Evolutionary conservation across 805 yeast species (phyloP), one percentile per base, ranked within the genome.

Genomic region (Metschnikowia picachoensis): DNA sequence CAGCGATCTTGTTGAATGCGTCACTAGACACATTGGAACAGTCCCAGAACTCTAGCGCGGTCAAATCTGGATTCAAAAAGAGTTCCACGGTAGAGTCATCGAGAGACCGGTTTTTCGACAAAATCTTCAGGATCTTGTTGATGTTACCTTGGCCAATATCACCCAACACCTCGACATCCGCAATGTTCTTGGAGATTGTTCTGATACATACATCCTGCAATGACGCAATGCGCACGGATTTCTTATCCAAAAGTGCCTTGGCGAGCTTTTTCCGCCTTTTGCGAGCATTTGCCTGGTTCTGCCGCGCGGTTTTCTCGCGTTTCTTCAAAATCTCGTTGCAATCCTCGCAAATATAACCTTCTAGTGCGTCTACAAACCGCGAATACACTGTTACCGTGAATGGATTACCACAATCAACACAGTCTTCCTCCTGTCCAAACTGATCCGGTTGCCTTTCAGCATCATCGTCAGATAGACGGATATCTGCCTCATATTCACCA

Each of bases 191-290:
- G 0, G 89, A 81, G 31, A 87, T 80, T 14, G 78, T 71, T 29
- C 73, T 67, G 50, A 94, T 86, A 57, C 97, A 88, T 17, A 85
- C 59, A 54, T 90, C 96, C 64, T 90, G 97, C 35, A 94, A 70
- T 9, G 86, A 74, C 2, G 95, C 85, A 4, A 87, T 62, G 43
- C 68, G 73, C 31, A 77, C 80, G 17, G 79, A 81, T 46, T 80
- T 77, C 58, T 82, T 77, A 57, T 94, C 91, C 41, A 94, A 70
- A 37, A 94, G 72, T 3, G 96, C 95, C 46, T 83, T 86, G 0
- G 98, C 97, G 39, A 85, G 70, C 66, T 80, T 82, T 68, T 86
- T 87, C 48, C 95, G 77, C 55, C 79, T 78, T 60, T 85, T 85
- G 43, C 94, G 73, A 14, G 87, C 87, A 43, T 77, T 76, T 17